Conservation (phyloP, 345 rosid genomes). For the Raphanus raphanistrum region DNA sequence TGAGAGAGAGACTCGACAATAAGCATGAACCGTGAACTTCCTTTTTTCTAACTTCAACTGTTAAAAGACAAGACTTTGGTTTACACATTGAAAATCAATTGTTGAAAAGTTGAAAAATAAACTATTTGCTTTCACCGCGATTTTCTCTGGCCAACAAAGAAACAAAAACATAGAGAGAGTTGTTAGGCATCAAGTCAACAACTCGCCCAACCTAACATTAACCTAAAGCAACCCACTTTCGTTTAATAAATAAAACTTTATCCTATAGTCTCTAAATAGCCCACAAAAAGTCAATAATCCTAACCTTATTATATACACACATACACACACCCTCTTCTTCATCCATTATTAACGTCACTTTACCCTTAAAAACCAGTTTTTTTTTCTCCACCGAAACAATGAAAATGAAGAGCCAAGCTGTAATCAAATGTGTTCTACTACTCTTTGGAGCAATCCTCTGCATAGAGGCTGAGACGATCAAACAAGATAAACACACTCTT, state of each 20-base stretch:
- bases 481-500: constrained; percentile 61
- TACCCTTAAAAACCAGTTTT: constrained; percentile 25
- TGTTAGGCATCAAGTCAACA: constrained; percentile 43
- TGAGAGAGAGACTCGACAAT: constrained; percentile 17
- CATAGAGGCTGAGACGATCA: constrained; percentile 49
- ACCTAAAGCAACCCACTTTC: constrained; percentile 39
- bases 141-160: constrained; percentile 26
- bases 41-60: constrained; percentile 18
- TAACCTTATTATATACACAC: constrained; percentile 19
- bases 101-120: constrained; percentile 16
- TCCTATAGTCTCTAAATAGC: constrained; percentile 1
- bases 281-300: constrained; percentile 31
- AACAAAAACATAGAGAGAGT: constrained; percentile 26
- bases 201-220: constrained; percentile 46
- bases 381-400: neutral
- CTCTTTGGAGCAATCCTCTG: constrained; percentile 47
- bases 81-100: neutral
- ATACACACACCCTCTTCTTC: constrained; percentile 18
- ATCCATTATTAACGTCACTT: constrained; percentile 26
- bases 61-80: constrained; percentile 25
- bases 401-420: constrained; percentile 35
- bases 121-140: constrained; percentile 26
- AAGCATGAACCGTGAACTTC: constrained; percentile 8
- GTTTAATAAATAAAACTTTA: neutral
- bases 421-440: constrained; percentile 29